Conservation (phyloP, 768 basidiomycete genomes). For the Clitopilus passeckerianus region DNA sequence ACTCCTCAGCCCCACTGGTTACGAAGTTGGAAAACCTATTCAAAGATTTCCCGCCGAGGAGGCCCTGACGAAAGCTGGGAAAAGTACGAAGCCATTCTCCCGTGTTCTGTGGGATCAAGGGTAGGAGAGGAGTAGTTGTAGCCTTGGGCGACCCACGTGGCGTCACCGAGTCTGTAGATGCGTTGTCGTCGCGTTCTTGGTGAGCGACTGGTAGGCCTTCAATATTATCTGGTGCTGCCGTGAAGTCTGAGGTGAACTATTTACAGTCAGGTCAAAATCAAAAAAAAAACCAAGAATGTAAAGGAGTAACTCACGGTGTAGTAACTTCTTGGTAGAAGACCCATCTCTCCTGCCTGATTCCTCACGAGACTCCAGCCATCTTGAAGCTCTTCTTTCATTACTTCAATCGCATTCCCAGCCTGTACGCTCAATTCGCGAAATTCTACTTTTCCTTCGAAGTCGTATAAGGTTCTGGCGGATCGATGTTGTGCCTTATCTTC, state of each 20-base stretch:
- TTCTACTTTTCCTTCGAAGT: slow-evolving; percentile 71
- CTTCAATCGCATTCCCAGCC: slow-evolving; percentile 66
- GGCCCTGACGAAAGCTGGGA: slow-evolving; percentile 65
- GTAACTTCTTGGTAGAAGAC: slow-evolving; percentile 65
- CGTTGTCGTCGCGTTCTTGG: slow-evolving; percentile 21
- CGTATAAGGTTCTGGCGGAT: slow-evolving; percentile 65
- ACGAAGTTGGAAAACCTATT: slow-evolving; percentile 88
- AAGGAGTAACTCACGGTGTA: slow-evolving; percentile 51
- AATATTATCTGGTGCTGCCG: slow-evolving; percentile 39
- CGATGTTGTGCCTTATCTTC: slow-evolving; percentile 32
- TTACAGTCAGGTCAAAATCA: not conserved
- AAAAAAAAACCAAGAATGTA: not conserved
- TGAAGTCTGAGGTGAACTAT: slow-evolving; percentile 67
- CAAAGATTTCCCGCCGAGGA: slow-evolving; percentile 72
- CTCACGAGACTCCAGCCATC: slow-evolving; percentile 82
- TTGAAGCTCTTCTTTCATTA: slow-evolving; percentile 67
- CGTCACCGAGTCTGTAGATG: slow-evolving; percentile 43
- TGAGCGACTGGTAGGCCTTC: slow-evolving; percentile 12
- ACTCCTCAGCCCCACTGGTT: slow-evolving; percentile 81
- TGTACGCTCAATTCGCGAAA: slow-evolving; percentile 65
- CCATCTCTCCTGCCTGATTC: slow-evolving; percentile 52
- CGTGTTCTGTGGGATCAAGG: slow-evolving; percentile 60
- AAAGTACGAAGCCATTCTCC: slow-evolving; percentile 59
- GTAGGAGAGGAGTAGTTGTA: slow-evolving; percentile 24
- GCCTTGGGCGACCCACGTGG: slow-evolving; percentile 40